A percentile compares a stretch with the other conserved stretches of the same genome.
phyloP scores from a whole-genome alignment of 768 basidiomycete genomes.

The Termitomyces sp. region DNA sequence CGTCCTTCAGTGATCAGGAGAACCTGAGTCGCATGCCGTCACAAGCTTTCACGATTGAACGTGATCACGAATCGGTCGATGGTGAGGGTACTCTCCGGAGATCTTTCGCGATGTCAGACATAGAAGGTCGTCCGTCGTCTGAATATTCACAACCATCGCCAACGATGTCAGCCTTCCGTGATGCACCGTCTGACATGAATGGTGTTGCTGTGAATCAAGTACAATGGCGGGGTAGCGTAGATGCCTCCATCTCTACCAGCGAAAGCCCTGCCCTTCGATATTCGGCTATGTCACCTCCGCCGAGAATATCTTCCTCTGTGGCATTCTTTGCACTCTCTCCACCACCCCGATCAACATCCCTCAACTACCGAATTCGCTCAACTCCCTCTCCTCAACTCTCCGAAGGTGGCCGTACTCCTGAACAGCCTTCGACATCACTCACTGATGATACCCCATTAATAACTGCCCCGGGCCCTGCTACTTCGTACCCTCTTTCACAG shows the following conservation, averaged over 20 bases:
- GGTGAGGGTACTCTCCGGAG: slow-evolving; percentile 33
- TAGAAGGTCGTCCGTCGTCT: slow-evolving; percentile 45
- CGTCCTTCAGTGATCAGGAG: slow-evolving; percentile 23
- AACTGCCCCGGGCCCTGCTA: slow-evolving; percentile 39
- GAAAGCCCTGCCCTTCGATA: slow-evolving; percentile 30
- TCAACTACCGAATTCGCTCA: slow-evolving; percentile 21
- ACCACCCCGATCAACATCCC: slow-evolving; percentile 42
- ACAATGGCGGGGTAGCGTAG: slow-evolving; percentile 22
- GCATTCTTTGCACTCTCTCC: slow-evolving; percentile 54
- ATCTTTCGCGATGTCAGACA: slow-evolving; percentile 50
- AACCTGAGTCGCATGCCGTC: slow-evolving; percentile 19
- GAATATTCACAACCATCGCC: slow-evolving; percentile 72
- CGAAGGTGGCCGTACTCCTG: slow-evolving; percentile 15
- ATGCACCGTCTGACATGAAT: slow-evolving; percentile 37
- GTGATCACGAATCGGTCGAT: slow-evolving; percentile 34
- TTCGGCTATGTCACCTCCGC: slow-evolving; percentile 51
- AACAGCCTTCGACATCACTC: slow-evolving; percentile 11
- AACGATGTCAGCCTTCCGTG: slow-evolving; percentile 77
- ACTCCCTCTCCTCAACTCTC: slow-evolving; percentile 19
- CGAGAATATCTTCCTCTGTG: slow-evolving; percentile 61
- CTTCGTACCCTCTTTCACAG: slow-evolving; percentile 32
- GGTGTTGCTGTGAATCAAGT: slow-evolving; percentile 20
- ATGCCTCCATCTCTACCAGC: slow-evolving; percentile 19
- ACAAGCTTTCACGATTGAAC: slow-evolving; percentile 34
- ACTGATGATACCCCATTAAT: slow-evolving; percentile 27